Evolutionary conservation across 331 rosid genomes (phyloP), one percentile per base, ranked within the genome.

Genomic region (Acacia pycnantha): DNA sequence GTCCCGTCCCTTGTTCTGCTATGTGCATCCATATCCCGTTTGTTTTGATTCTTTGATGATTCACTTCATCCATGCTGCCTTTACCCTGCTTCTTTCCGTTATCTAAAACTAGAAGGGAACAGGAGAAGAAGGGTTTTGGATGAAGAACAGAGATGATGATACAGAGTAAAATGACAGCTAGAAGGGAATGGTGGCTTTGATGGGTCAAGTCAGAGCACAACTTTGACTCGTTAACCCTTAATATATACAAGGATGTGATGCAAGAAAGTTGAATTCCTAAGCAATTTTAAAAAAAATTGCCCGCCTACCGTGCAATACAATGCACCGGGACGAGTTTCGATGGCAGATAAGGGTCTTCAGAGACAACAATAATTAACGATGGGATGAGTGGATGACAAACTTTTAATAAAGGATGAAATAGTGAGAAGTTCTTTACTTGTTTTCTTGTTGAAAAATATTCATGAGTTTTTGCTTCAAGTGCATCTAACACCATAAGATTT

Each of bases 1-100:
- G 97, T 22, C 95, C 95, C 69, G 82, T 89, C n/a, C 97, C 97
- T 83, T 88, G 86, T 82, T 94, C 97, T 61, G 92, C 98, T 79
- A 89, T 72, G 54, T 90, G 93, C 46, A 90, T 73, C 87, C 95
- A 85, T 85, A 92, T 86, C 53, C 95, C 91, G 43, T 94, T 92
- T 78, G 89, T 87, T 82, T 87, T 86, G 87, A 92, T 88, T 87
- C 93, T 87, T 27, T 88, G 92, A 85, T 92, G 98, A 15, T 86
- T 85, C 70, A 89, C 87, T 51, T 87, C 85, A 69, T 43, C 58
- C 88, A 77, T 89, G 82, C n/a, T 83, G 77, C 78, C 15, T 43
- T 37, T 70, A 0, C 82, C 44, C 29, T 71, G 56, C 65, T 48
- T 22, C 64, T 76, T 8, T 5, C 58, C 9, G 16, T 8, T 33